Evolutionary conservation across 2,329 filamentous ascomycete genomes (phyloP), one percentile per base, ranked within the genome.

Genomic region (Torrubiella hemipterigena): DNA sequence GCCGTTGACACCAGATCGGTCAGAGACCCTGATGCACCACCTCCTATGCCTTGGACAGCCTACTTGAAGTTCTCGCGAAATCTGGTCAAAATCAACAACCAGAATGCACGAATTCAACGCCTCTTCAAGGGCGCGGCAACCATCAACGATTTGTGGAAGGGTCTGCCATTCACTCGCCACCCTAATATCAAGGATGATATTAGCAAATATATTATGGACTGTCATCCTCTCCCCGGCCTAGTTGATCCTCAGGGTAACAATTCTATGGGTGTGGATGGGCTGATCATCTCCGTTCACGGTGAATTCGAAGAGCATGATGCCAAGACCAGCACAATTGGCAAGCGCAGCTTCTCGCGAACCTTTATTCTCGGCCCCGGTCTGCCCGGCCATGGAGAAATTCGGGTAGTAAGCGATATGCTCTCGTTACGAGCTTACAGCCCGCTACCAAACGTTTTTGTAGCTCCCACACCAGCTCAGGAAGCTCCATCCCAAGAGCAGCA

Each of bases 21-120:
- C 58, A 73, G 42, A 55, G 72, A 52, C 50, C 63, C 48, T 28
- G 52, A 50, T 40, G 51, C 48, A 17, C 61, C 49, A 35, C 47
- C 42, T 44, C 63, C 48, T 35, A 61, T 75, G 32, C 64, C 74
- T 12, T 93, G 84, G 83, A 69, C 74, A 21, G 54, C 71, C 1
- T 93, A 93, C 49, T 73, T 87, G 44, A 81, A 77, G 41, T 69
- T 73, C 38, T 91, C 83, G 29, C 72, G 86, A 17, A 93, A 93
- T 47, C 64, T 93, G 12, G 67, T 69, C 40, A 81, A 73, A 46
- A 73, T 91, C 42, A 77, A 58, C 17, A 65, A 76, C 40, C 57
- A 56, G 24, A 63, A 64, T 13, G 67, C 72, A 9, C 67, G 78
- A 35, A 67, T 77, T 43, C 69, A 75, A 37, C 77, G 86, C 24